These are phyloP conservation scores for Cercospora sesami DNA, from an alignment of 2,329 filamentous ascomycete genomes.

Conservation along the genomic window DNA sequence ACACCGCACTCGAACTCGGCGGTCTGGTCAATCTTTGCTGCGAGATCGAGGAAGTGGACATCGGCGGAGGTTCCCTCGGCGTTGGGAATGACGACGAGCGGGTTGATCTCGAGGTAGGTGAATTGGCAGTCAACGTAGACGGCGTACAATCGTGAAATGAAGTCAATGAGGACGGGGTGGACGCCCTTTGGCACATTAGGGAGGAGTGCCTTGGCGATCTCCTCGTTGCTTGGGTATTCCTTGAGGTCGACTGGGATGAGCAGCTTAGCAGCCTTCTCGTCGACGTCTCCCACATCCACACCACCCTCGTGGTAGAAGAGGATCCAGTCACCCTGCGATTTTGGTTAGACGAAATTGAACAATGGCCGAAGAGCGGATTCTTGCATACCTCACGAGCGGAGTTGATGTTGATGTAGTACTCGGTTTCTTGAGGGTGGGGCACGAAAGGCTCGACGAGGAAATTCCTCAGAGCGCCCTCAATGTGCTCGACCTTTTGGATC, in stretches of 20 bases:
- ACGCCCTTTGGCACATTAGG: conserved; percentile 93
- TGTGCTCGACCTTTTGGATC: conserved; percentile 87
- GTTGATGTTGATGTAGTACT: conserved; percentile 99
- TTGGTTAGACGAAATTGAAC: conserved; percentile 34
- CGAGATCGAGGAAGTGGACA: conserved; percentile 97
- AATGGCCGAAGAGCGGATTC: conserved; percentile 47
- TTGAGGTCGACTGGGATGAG: conserved; percentile 93
- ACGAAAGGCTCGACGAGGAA: conserved; percentile 99
- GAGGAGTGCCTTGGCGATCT: conserved; percentile 80
- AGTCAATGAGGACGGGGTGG: conserved; percentile 98
- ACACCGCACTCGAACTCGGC: conserved; percentile 99
- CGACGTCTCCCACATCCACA: conserved; percentile 98
- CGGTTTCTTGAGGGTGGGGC: conserved; percentile 88
- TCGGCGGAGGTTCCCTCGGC: conserved; percentile 85
- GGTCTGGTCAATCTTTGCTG: conserved; percentile 98
- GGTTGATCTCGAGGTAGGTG: conserved; percentile 99
- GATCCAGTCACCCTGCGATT: conserved; percentile 89
- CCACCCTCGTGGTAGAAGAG: conserved; percentile 99
- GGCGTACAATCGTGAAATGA: conserved; percentile 96
- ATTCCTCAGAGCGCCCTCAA: conserved; percentile 82
- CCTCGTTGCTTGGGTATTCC: conserved; percentile 92
- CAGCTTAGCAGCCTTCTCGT: conserved; percentile 98
- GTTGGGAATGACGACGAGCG: conserved; percentile 95
- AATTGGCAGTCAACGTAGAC: conserved; percentile 99
- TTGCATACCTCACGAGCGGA: conserved; percentile 87